phyloP scores from a whole-genome alignment of 176 grass and related monocot genomes.

The Triticum aestivum region IWGSC_CS_RefSeq_v2.1 NC_057802.1:400604426-400604925 shows the following conservation, averaged over 20 bases:
- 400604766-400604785: not conserved
- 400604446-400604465: not conserved
- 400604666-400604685: not conserved
- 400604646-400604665: not conserved
- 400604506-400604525: not conserved
- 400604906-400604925: constrained; percentile 61
- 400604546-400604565: not conserved
- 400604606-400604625: not conserved
- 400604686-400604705: not conserved
- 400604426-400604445: not conserved
- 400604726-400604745: not conserved
- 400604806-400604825: not conserved
- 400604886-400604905: constrained; percentile 68
- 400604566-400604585: constrained; percentile 7
- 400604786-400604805: not conserved
- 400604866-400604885: constrained; percentile 58
- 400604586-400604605: not conserved
- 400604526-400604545: not conserved
- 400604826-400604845: not conserved
- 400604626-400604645: not conserved
- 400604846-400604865: not conserved
- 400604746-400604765: not conserved
- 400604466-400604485: not conserved
- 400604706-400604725: not conserved
- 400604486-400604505: not conserved